Base-by-base conservation (phyloP, 352 stramenopile species). In the Phytophthora pinifolia region DNA sequence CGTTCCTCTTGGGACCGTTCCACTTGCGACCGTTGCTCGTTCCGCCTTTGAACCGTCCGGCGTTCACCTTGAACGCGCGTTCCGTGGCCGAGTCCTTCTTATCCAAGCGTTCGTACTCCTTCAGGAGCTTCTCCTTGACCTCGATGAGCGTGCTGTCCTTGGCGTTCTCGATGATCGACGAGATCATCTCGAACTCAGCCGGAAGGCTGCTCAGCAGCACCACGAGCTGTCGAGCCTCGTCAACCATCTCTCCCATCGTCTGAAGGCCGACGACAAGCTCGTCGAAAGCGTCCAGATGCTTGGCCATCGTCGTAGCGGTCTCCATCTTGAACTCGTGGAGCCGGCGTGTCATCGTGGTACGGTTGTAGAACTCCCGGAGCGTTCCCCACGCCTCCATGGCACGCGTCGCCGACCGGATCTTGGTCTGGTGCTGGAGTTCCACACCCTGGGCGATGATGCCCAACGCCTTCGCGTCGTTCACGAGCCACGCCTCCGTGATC, bases 121-220 rank as follows among this genome's bases (percentile, higher is more conserved):
- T 22, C 6, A 42, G 8, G 6, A 27, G 15, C 35, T 42, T 42
- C 35, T 42, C 35, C 35, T 42, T 42, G 7, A 22, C 35, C 35
- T 42, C 15, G 25, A 42, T 42, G 4, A 42, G 35, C 14, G 35
- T n/a, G n/a, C 20, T n/a, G n/a, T n/a, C n/a, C n/a, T n/a, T n/a
- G n/a, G n/a, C 13, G 35, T n/a, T n/a, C n/a, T n/a, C n/a, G n/a
- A n/a, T n/a, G n/a, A n/a, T n/a, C n/a, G n/a, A n/a, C n/a, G n/a
- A 20, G 6, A 42, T 42, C 14, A 42, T n/a, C 34, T 14, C 34
- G 38, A 65, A 65, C 4, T 72, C 53, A 6, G 20, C 15, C 6
- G 47, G 41, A 0, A 72, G 53, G 36, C 64, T 68, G 2, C 51
- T 52, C 2, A 65, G 43, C 14, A 68, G 37, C 1, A 68, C 25